These are phyloP conservation scores for Solanum neorickii DNA, from an alignment of 257 asterid genomes.

Conservation along the genomic window DNA sequence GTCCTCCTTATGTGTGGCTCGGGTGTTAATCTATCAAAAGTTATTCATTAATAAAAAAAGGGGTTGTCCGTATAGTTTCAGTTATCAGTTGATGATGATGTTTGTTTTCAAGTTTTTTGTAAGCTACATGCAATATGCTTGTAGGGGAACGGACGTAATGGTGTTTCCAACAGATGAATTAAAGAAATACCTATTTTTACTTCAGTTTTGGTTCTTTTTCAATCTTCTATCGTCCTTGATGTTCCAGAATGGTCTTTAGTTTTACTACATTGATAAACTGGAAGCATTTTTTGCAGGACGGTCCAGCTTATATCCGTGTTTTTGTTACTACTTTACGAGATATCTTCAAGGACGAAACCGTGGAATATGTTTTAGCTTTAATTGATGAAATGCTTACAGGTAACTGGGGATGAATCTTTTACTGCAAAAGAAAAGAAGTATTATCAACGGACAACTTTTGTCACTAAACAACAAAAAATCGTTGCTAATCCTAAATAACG, in stretches of 20 bases:
- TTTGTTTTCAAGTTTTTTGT: not conserved
- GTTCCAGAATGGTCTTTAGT: not conserved
- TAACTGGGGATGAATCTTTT: constrained; percentile 8
- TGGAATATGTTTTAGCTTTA: constrained; percentile 78
- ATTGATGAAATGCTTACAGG: constrained; percentile 84
- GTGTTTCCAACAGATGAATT: not conserved
- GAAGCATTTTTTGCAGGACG: constrained; percentile 51
- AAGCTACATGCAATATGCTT: not conserved
- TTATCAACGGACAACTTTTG: not conserved
- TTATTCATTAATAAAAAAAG: not conserved
- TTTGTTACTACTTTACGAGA: constrained; percentile 77
- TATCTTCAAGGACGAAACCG: constrained; percentile 78
- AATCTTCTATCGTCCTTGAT: not conserved
- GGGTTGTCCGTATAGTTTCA: not conserved
- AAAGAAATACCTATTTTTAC: not conserved
- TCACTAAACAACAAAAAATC: not conserved
- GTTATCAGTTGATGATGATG: not conserved
- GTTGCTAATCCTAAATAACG: not conserved
- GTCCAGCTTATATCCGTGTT: constrained; percentile 65
- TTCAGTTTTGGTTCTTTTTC: not conserved
- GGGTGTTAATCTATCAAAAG: not conserved
- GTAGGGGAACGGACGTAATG: not conserved
- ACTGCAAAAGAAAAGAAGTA: not conserved
- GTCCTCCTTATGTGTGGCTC: not conserved
- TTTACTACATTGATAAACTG: not conserved